Base-by-base conservation (phyloP, 2,329 filamentous ascomycete species). In the Colletotrichum truncatum region DNA sequence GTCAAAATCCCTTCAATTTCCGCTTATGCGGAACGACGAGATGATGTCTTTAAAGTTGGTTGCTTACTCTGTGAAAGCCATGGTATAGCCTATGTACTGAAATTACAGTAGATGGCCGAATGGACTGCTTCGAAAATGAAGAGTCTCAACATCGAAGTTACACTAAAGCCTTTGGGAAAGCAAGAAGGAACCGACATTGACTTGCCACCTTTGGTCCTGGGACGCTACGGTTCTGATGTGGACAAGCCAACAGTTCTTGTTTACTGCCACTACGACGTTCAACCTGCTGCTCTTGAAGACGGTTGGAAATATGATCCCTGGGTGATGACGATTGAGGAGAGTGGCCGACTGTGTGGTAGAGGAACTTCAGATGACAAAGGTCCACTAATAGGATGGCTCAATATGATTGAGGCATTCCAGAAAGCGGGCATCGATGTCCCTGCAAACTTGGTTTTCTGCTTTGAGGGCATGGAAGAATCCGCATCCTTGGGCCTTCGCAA, bases 401-500 rank as follows among this genome's bases (percentile, higher is more conserved):
- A 99, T 77, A 94, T 94, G 71, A 98, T 99, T 70, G 94, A 99
- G 82, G 94, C 96, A 30, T 96, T 99, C 84, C 91, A 97, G 80
- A 96, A 96, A 84, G 94, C 94, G 32, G 93, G 92, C 61, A 84
- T 98, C 38, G 95, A 98, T 48, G 93, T 99, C 76, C 96, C 96
- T 6, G 95, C 98, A 74, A 99, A 99, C 82, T 85, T 99, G 70
- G 88, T 99, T 69, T 98, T 98, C 93, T 99, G 96, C 85, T 98
- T 99, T 73, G 96, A 99, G 85, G 96, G 96, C 49, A 99, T 99
- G 96, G 96, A 99, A 82, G 96, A 99, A 83, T 97, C 97, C 78
- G 96, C 96, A 52, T 98, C 94, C 0, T 95, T 98, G 77, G 96
- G 96, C 30, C 86, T 99, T 57, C 95, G 98, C 74, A 94, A 97